These are phyloP conservation scores for Amanita molliuscula DNA, from an alignment of 768 basidiomycete species.

Conservation along the genomic window DNA sequence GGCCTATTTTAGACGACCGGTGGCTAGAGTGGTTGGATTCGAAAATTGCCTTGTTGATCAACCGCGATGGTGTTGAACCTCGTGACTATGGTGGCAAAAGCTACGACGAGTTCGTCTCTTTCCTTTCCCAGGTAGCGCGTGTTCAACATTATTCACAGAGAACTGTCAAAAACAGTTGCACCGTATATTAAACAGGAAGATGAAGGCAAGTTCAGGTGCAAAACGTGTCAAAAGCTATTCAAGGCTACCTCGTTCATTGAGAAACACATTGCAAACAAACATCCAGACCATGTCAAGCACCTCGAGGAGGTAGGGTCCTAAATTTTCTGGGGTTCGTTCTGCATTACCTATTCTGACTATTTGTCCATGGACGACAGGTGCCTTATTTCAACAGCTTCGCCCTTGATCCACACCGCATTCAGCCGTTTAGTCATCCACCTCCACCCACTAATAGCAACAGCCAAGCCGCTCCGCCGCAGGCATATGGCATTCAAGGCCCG, in stretches of 20 bases:
- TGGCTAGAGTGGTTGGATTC: slow-evolving; percentile 88
- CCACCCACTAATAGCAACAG: slow-evolving; percentile 49
- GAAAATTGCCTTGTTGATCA: slow-evolving; percentile 74
- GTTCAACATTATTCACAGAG: slow-evolving; percentile 35
- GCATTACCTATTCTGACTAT: slow-evolving; percentile 4
- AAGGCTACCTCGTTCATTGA: slow-evolving; percentile 95
- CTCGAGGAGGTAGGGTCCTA: slow-evolving; percentile 67
- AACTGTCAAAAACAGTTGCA: slow-evolving; percentile 69
- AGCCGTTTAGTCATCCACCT: slow-evolving; percentile 76
- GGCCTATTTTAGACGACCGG: slow-evolving; percentile 51
- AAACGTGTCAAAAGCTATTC: slow-evolving; percentile 94
- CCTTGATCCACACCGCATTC: slow-evolving; percentile 89
- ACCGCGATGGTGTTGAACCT: slow-evolving; percentile 73
- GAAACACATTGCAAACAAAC: slow-evolving; percentile 95
- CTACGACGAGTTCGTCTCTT: slow-evolving; percentile 62
- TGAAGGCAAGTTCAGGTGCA: slow-evolving; percentile 94
- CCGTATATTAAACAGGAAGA: slow-evolving; percentile 90
- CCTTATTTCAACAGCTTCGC: slow-evolving; percentile 94
- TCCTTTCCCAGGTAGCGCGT: not conserved
- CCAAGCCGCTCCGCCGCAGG: slow-evolving; percentile 73
- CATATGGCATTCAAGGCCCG: slow-evolving; percentile 68
- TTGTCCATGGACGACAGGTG: slow-evolving; percentile 34
- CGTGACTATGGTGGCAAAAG: slow-evolving; percentile 84
- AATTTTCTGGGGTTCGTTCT: slow-evolving; percentile 6
- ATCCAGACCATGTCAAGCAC: slow-evolving; percentile 71